Evolutionary conservation across 352 stramenopile species (phyloP), one percentile per base, ranked within the genome.

Genomic region (Phytophthora capsici): DNA sequence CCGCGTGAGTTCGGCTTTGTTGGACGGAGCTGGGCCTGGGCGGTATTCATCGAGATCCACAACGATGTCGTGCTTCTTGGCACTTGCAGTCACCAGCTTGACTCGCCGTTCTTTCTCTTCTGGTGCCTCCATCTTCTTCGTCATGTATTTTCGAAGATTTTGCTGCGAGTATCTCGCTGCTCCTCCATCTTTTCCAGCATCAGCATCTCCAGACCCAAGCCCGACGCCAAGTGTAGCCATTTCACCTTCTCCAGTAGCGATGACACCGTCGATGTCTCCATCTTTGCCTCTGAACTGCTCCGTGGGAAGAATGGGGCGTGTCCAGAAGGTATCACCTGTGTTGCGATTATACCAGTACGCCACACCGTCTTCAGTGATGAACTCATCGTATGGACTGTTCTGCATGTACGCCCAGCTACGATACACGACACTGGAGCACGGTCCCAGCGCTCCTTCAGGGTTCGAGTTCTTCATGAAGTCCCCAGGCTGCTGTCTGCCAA

Each of bases 401-500:
- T 98, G 95, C 71, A 93, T 85, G 66, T 97, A 98, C 4, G 85
- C 89, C 90, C 92, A 98, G 37, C 89, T 98, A 2, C 95, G 81
- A 52, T 98, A 98, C 6, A 98, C 83, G 12, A 94, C 71, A 40
- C 88, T 94, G 3, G 91, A 87, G 45, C 90, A 95, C 20, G 77
- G 44, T 9, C 94, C 95, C 37, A 98, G 74, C 1, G 89, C 78
- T 2, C 79, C 80, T 12, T 88, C 57, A 19, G 77, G 69, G 30
- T 98, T 71, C 30, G 84, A 92, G 43, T 89, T 88, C 55, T 87
- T 89, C 89, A 98, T 96, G 53, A 98, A 98, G 22, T 97, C 88
- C 6, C 94, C 95, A 0, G 84, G 88, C 26, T 98, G 86, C 77
- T 98, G 95, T 20, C 84, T 78, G 6, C 88, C 86, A 3, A 97